Base-by-base conservation (phyloP, 371 early-diverging fungal species). In the Cokeromyces recurvatus region DNA sequence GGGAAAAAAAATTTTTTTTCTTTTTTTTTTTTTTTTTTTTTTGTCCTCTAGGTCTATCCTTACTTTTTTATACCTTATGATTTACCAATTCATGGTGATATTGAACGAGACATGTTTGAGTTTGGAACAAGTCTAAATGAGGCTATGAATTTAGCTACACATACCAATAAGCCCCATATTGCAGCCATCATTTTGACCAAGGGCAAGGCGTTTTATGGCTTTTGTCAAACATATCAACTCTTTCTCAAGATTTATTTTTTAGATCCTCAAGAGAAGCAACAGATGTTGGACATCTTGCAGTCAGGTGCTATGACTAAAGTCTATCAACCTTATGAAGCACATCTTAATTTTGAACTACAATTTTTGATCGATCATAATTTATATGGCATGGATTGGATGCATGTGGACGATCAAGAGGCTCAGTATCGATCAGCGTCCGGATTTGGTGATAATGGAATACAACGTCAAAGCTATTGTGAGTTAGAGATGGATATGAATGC, bases 311-410 rank as follows among this genome's bases (percentile, higher is more conserved):
- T 94, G 6, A 68, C 88, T 74, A 74, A 68, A 5, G 68, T 56
- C 2, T 34, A 35, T 4, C 85, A 91, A 32, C 75, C 89, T 0
- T 90, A 82, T 56, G 99, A 95, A 63, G 67, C 88, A 4, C 97
- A 95, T 62, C 57, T 97, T 23, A 85, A 93, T 2, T 97, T 85
- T 62, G 72, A 84, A 4, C 65, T 93, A 14, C 94, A 97, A 68
- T 95, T 96, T 62, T 74, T 95, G 58, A 77, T 92, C 46, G 98
- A 99, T 58, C 84, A 86, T 54, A 90, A 90, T 39, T 66, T 99
- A n/a, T 87, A 84, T 39, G 97, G 98, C 4, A 95, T 96, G 94
- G 88, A 88, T 27, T 88, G 82, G 79, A 32, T 57, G 2, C 55
- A 58, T 36, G 12, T 60, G 16, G 49, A 51, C 17, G 48, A 57